These are phyloP conservation scores for Myxozyma kluyveri DNA, from an alignment of 805 yeast species.

Conservation along the genomic window DNA sequence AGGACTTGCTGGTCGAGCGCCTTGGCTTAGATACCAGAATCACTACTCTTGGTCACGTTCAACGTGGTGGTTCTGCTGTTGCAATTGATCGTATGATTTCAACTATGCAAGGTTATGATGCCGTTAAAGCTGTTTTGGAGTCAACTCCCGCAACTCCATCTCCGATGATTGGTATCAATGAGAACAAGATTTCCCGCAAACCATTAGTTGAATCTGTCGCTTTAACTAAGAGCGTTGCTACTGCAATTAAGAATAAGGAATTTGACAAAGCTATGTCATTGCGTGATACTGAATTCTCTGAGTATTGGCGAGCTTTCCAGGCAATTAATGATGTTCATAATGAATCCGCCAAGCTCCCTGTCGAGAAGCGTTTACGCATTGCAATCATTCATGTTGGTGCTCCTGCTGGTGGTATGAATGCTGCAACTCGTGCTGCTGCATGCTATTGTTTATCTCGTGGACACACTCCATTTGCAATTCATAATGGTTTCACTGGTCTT, in stretches of 20 bases:
- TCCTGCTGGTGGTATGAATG: conserved; percentile 94
- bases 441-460: conserved; percentile 85
- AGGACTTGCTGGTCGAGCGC: conserved; percentile 68
- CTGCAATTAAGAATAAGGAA: conserved; percentile 73
- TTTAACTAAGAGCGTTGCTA: conserved; percentile 84
- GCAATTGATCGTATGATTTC: conserved; percentile 90
- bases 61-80: conserved; percentile 98
- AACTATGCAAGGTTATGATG: conserved; percentile 96
- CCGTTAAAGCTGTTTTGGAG: conserved; percentile 87
- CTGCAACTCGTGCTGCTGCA: conserved; percentile 88
- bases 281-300: conserved; percentile 85
- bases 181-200: conserved; percentile 79
- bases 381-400: conserved; percentile 95
- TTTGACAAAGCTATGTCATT: conserved; percentile 83
- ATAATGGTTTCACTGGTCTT: conserved; percentile 91
- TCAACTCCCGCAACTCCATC: conserved; percentile 88
- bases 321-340: conserved; percentile 68
- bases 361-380: conserved; percentile 60
- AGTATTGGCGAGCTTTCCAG: conserved; percentile 69
- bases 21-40: conserved; percentile 91
- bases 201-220: conserved; percentile 88
- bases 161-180: conserved; percentile 87
- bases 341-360: conserved; percentile 58
- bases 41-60: conserved; percentile 95
- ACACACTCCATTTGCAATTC: conserved; percentile 84